These are phyloP conservation scores for Penicillium waksmanii DNA, from an alignment of 495 filamentous ascomycete species.

Conservation along the genomic window DNA sequence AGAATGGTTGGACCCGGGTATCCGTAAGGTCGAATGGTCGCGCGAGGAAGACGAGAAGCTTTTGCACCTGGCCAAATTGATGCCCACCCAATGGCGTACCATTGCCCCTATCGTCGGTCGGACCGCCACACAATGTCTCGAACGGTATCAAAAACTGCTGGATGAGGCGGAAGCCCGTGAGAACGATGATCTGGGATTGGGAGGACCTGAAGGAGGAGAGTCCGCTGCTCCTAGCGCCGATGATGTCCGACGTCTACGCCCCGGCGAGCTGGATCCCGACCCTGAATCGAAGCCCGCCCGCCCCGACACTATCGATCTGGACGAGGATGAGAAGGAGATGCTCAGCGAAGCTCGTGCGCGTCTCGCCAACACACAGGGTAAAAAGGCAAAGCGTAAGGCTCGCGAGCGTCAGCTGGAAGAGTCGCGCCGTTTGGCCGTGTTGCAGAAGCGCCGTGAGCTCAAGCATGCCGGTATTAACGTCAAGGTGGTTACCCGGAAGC, in stretches of 20 bases:
- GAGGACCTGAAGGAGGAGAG: slow-evolving; percentile 86
- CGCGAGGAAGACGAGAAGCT: slow-evolving; percentile 98
- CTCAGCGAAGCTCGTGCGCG: slow-evolving; percentile 94
- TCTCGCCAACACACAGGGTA: slow-evolving; percentile 95
- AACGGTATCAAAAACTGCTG: slow-evolving; percentile 93
- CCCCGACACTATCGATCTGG: slow-evolving; percentile 95
- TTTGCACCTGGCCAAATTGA: slow-evolving; percentile 93
- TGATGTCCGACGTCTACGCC: slow-evolving; percentile 85
- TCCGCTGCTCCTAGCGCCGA: slow-evolving; percentile 87
- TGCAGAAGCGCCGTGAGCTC: slow-evolving; percentile 94
- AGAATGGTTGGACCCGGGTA: slow-evolving; percentile 97
- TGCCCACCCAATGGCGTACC: slow-evolving; percentile 99
- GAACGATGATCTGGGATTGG: slow-evolving; percentile 78
- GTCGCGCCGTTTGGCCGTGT: slow-evolving; percentile 80
- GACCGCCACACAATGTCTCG: slow-evolving; percentile 94
- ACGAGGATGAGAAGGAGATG: slow-evolving; percentile 99
- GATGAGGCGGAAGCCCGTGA: slow-evolving; percentile 95
- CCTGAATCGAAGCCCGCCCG: slow-evolving; percentile 96
- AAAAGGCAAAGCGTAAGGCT: slow-evolving; percentile 98
- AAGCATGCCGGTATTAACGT: slow-evolving; percentile 99
- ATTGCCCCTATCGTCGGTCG: slow-evolving; percentile 96
- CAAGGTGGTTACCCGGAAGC: slow-evolving; percentile 89
- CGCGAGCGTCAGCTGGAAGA: slow-evolving; percentile 95
- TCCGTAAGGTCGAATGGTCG: slow-evolving; percentile 98
- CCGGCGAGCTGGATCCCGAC: slow-evolving; percentile 93